A percentile compares a stretch with the other conserved stretches of the same genome.
phyloP scores from a whole-genome alignment of 805 yeast genomes.

The Saturnispora kantuleensis region DNA sequence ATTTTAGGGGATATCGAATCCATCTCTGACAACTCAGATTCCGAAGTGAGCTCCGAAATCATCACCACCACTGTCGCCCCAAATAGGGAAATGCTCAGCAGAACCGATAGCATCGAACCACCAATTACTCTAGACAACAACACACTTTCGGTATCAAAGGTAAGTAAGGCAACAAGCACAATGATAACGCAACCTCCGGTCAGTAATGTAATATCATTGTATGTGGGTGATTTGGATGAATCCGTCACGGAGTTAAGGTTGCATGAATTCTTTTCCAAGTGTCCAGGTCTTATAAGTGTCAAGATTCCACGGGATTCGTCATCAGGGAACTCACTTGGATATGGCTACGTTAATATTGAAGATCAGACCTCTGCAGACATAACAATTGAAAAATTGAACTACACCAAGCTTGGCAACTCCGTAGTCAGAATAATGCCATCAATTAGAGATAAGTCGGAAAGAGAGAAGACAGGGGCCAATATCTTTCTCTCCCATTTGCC shows the following conservation, averaged over 20 bases:
- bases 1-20: background rate
- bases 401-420: conserved; percentile 28
- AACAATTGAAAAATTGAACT: conserved; percentile 52
- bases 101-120: background rate
- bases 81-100: background rate
- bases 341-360: conserved; percentile 62
- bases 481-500: conserved; percentile 41
- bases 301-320: conserved; percentile 50
- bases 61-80: conserved; percentile 3
- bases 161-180: background rate
- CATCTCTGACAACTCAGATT: conserved; percentile 2
- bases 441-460: conserved; percentile 31
- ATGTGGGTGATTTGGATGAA: conserved; percentile 53
- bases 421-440: conserved; percentile 52
- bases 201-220: conserved; percentile 29
- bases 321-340: conserved; percentile 52
- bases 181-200: conserved; percentile 7
- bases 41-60: conserved; percentile 9
- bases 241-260: conserved; percentile 41
- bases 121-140: background rate
- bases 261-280: conserved; percentile 32
- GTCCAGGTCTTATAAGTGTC: conserved; percentile 41
- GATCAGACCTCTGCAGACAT: conserved; percentile 39
- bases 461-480: conserved; percentile 39
- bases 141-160: background rate